Evolutionary conservation across 257 asterid genomes (phyloP), one percentile per base, ranked within the genome.

Genomic region (Anisodus tanguticus): DNA sequence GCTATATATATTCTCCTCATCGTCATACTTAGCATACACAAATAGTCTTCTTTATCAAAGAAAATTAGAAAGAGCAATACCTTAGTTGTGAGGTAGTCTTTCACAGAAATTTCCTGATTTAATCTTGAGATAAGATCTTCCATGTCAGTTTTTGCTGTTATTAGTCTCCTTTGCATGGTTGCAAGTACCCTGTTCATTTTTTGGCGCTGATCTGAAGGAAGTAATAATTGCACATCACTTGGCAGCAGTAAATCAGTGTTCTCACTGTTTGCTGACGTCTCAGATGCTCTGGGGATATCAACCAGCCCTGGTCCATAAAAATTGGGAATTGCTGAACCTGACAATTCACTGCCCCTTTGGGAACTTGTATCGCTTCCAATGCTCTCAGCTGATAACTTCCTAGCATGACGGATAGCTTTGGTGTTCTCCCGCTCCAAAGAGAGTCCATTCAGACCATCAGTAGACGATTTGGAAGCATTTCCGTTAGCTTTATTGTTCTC

Each of bases 121-220:
- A 97, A 91, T 89, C 99, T 92, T 7, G 98, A 93, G 77, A 94
- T 90, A 80, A 97, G 98, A 95, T 97, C 98, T 93, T 97, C 99
- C 98, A 95, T 97, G 85, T 97, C 99, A 76, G 98, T 93, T 89
- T 90, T 97, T 72, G 99, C 92, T 41, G 97, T 91, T 51, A 86
- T 86, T 88, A 97, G 88, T 86, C 97, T 90, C 87, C 93, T 91
- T 86, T 95, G 97, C 97, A 93, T 85, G 66, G 93, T 92, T 43
- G 85, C 83, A 64, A 97, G 96, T 72, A 91, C 88, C 85, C 94
- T 88, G 84, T 91, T 93, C 97, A 95, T 81, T 88, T 91, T 97
- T 84, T 92, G 97, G 83, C 97, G 96, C 85, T 97, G 97, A 89
- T 95, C 94, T 86, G 84, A 87, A 6, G 98, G 98, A 85, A 97